These are phyloP conservation scores for Zea luxurians DNA, from an alignment of 176 grass and related monocot species.

Conservation along the genomic window DNA sequence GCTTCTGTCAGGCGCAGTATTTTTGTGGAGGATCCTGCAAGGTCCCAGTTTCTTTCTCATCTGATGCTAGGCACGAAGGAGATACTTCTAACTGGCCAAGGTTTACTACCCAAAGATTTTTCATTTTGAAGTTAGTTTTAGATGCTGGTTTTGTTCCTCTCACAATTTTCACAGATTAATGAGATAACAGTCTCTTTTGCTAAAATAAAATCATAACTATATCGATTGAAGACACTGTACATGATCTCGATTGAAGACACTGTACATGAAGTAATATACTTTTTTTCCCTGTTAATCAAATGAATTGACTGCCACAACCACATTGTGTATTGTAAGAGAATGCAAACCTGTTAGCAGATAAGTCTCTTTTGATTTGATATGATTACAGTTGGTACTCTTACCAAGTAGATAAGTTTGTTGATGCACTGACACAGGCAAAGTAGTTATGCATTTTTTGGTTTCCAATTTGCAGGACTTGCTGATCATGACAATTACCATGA, in stretches of 20 bases:
- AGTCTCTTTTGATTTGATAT: constrained; percentile 20
- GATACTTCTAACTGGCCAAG: constrained; percentile 98
- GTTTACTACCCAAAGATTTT: constrained; percentile 35
- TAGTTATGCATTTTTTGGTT: constrained; percentile 29
- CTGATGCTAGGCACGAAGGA: constrained; percentile 96
- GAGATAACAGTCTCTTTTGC: background rate
- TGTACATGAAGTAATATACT: constrained; percentile 7
- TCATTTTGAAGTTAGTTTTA: constrained; percentile 13
- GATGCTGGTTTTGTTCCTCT: constrained; percentile 13
- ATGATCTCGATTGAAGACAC: background rate
- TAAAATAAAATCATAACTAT: background rate
- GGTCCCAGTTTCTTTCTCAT: constrained; percentile 84
- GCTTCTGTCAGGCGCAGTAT: constrained; percentile 93
- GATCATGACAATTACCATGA: constrained; percentile 99
- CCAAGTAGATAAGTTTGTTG: constrained; percentile 19
- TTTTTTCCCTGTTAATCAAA: background rate
- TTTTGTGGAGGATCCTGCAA: constrained; percentile 82
- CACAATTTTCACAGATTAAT: background rate
- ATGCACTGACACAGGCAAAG: background rate
- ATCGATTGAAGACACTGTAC: background rate
- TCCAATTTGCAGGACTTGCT: constrained; percentile 71
- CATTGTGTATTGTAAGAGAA: constrained; percentile 20
- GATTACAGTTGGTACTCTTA: background rate
- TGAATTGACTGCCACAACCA: constrained; percentile 7
- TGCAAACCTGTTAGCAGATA: constrained; percentile 11